Evolutionary conservation across 352 stramenopile species (phyloP).

Genomic region (Blastocystis sp.): DNA sequence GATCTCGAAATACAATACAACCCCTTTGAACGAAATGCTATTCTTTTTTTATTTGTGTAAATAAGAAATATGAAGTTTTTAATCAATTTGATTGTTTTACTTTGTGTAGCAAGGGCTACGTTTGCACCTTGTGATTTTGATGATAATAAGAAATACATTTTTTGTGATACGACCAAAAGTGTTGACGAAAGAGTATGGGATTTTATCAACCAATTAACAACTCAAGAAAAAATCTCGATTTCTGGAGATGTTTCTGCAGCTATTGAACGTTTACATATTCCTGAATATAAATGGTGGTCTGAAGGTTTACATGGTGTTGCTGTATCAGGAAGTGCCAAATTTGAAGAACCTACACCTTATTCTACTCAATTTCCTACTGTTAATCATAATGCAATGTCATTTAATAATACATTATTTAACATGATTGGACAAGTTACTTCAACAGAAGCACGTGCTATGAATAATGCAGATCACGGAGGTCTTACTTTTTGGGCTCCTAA

Average conservation of each 20-base stretch:
- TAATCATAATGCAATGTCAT: slow-evolving; percentile 61
- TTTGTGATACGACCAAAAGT: too few species aligned
- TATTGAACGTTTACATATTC: slow-evolving; percentile 45
- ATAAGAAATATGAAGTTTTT: too few species aligned
- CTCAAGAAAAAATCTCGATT: slow-evolving; percentile 57
- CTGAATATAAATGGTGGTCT: slow-evolving; percentile 71
- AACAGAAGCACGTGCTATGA: slow-evolving; percentile 55
- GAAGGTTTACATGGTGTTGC: slow-evolving; percentile 73
- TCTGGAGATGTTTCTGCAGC: slow-evolving; percentile 51
- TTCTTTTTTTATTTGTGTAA: too few species aligned
- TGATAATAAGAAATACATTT: too few species aligned
- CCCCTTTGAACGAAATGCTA: too few species aligned
- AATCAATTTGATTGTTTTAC: too few species aligned
- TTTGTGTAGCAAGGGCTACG: too few species aligned
- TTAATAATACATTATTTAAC: slow-evolving; percentile 56
- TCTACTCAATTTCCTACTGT: slow-evolving; percentile 71
- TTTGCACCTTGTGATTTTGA: too few species aligned
- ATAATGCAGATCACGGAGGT: slow-evolving; percentile 56
- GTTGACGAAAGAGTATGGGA: slow-evolving; percentile 57
- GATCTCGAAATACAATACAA: too few species aligned
- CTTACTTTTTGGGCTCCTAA: slow-evolving; percentile 77
- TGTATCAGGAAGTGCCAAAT: slow-evolving; percentile 54
- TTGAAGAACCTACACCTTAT: too few species aligned
- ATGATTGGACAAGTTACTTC: slow-evolving; percentile 65
- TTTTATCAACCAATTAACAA: slow-evolving; percentile 52